Percentiles rank a stretch among this genome's conserved stretches.
phyloP scores from a whole-genome alignment of 129 eudicot species.

The Tanacetum coccineum region DNA sequence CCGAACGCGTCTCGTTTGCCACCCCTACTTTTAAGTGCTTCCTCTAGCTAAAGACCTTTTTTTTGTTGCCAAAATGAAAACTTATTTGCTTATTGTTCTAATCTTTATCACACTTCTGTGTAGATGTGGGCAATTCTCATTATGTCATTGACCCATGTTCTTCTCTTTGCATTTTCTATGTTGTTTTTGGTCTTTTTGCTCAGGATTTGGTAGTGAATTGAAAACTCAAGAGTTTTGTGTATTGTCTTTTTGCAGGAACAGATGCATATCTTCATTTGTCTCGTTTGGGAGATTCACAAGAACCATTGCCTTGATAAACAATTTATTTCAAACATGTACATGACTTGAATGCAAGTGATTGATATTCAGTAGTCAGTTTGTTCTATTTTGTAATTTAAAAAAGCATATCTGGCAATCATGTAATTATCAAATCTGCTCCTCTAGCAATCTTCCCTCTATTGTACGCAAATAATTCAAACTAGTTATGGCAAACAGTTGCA shows the following conservation, averaged over 20 bases:
- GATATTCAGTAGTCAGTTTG: neutral
- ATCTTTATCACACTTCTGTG: too few species aligned
- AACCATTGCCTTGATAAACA: slow-evolving; percentile 64
- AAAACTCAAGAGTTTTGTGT: neutral
- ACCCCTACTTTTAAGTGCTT: too few species aligned
- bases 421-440: neutral
- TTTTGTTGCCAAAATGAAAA: too few species aligned
- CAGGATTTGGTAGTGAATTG: neutral
- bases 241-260: slow-evolving; percentile 53
- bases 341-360: neutral
- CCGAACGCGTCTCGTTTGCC: too few species aligned
- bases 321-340: neutral
- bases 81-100: too few species aligned
- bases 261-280: slow-evolving; percentile 96
- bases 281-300: slow-evolving; percentile 94
- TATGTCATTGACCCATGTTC: too few species aligned
- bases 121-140: too few species aligned
- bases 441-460: neutral
- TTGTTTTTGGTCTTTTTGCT: neutral
- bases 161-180: neutral
- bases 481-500: too few species aligned
- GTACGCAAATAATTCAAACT: neutral
- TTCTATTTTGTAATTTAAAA: neutral
- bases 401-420: neutral
- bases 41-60: too few species aligned